Evolutionary conservation across 176 grass and related monocot genomes (phyloP).

Genomic region (Poa pratensis): DNA sequence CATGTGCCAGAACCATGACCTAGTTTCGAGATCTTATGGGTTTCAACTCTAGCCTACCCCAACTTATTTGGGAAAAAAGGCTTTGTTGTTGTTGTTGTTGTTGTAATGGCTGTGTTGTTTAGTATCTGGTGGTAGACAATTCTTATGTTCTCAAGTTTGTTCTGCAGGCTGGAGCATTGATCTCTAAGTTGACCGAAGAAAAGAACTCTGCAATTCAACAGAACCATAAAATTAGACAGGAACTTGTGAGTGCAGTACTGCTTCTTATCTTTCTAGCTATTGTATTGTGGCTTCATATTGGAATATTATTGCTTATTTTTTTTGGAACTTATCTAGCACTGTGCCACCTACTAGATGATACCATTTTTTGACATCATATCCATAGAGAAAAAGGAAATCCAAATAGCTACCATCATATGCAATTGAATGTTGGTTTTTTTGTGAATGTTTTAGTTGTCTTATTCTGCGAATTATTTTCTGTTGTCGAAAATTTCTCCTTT

Average conservation of each 20-base stretch:
- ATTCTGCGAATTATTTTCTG: neutral
- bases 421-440: neutral
- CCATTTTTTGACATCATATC: neutral
- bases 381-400: neutral
- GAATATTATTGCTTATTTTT: neutral
- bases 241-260: conserved; percentile 55
- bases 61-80: no score
- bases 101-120: neutral
- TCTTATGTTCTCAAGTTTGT: conserved; percentile 35
- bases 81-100: no score
- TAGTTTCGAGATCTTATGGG: no score
- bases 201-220: conserved; percentile 73
- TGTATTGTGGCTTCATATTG: neutral
- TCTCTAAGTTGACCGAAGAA: conserved; percentile 70
- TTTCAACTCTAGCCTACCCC: no score
- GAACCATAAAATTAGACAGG: conserved; percentile 71
- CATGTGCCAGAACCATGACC: no score
- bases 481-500: neutral
- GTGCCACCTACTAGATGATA: conserved; percentile 12
- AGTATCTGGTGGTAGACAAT: neutral
- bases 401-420: neutral
- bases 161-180: conserved; percentile 63
- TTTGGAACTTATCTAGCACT: neutral
- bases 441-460: neutral
- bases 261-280: conserved; percentile 19